phyloP scores from a whole-genome alignment of 2,329 filamentous ascomycete genomes.

The Diplocarpon mali region DNA sequence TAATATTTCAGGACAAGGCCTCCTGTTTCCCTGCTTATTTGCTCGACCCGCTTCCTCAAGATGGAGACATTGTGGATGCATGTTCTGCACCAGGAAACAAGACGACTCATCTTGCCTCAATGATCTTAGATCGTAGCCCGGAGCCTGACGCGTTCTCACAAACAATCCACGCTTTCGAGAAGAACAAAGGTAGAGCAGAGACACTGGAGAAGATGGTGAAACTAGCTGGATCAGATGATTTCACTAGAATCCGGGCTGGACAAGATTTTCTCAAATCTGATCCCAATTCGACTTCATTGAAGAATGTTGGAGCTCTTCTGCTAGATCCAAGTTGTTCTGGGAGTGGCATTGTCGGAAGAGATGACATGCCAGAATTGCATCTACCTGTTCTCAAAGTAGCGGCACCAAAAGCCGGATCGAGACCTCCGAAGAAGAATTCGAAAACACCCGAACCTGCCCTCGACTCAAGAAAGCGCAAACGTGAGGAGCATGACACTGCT shows the following conservation, averaged over 20 bases:
- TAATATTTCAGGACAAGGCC: conserved; percentile 93
- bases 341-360: conserved; percentile 84
- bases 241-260: conserved; percentile 58
- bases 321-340: conserved; percentile 94
- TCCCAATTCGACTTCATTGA: conserved; percentile 49
- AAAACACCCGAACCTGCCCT: conserved; percentile 15
- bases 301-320: conserved; percentile 66
- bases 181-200: conserved; percentile 57
- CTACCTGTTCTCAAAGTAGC: conserved; percentile 35
- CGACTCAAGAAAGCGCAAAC: conserved; percentile 22
- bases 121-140: conserved; percentile 38
- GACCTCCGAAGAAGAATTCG: conserved; percentile 20
- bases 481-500: conserved; percentile 20
- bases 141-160: conserved; percentile 25
- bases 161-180: conserved; percentile 69
- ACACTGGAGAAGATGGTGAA: conserved; percentile 78
- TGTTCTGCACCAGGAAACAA: conserved; percentile 96
- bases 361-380: conserved; percentile 61
- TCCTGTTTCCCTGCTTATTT: conserved; percentile 94
- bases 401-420: conserved; percentile 17
- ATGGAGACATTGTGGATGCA: conserved; percentile 78
- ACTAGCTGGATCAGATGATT: conserved; percentile 56
- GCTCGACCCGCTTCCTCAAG: conserved; percentile 53
- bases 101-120: conserved; percentile 81
- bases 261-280: conserved; percentile 76